Evolutionary conservation across 2,329 filamentous ascomycete genomes (phyloP).

Genomic region (Cercospora zeina): DNA sequence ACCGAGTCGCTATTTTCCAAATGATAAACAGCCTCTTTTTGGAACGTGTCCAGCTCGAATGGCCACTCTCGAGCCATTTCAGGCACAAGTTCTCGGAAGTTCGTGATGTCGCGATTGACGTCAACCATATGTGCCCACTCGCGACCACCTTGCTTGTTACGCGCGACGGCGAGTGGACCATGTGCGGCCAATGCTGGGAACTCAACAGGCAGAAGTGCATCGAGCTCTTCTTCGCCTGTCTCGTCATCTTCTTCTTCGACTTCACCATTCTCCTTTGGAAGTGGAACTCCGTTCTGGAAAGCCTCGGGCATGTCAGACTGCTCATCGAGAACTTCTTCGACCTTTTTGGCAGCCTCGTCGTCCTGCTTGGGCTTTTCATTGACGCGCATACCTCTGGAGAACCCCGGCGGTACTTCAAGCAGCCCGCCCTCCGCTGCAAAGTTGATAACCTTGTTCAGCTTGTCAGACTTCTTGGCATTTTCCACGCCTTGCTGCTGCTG

Average conservation of each 20-base stretch:
- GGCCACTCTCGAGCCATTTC: slow-evolving; percentile 97
- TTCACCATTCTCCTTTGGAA: slow-evolving; percentile 46
- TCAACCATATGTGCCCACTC: slow-evolving; percentile 99
- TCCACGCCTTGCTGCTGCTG: slow-evolving; percentile 47
- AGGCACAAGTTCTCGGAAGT: slow-evolving; percentile 88
- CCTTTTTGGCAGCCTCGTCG: slow-evolving; percentile 61
- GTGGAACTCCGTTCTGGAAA: slow-evolving; percentile 38
- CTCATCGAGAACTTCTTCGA: slow-evolving; percentile 64
- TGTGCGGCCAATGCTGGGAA: slow-evolving; percentile 89
- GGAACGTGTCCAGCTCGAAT: slow-evolving; percentile 96
- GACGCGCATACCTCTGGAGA: slow-evolving; percentile 75
- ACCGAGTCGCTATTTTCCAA: slow-evolving; percentile 95
- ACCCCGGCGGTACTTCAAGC: slow-evolving; percentile 78
- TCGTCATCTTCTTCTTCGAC: slow-evolving; percentile 42
- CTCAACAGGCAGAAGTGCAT: slow-evolving; percentile 84
- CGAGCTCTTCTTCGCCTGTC: slow-evolving; percentile 65
- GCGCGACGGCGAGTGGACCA: slow-evolving; percentile 70
- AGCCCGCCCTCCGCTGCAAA: slow-evolving; percentile 75
- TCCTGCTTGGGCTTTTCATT: slow-evolving; percentile 59
- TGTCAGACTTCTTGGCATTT: slow-evolving; percentile 47
- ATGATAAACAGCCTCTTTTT: slow-evolving; percentile 98
- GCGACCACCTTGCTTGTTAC: slow-evolving; percentile 70
- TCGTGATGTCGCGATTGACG: slow-evolving; percentile 87
- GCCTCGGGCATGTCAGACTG: slow-evolving; percentile 47
- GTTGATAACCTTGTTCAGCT: slow-evolving; percentile 82